phyloP scores from a whole-genome alignment of 2,329 filamentous ascomycete species.

The Epichloe typhina region DNA sequence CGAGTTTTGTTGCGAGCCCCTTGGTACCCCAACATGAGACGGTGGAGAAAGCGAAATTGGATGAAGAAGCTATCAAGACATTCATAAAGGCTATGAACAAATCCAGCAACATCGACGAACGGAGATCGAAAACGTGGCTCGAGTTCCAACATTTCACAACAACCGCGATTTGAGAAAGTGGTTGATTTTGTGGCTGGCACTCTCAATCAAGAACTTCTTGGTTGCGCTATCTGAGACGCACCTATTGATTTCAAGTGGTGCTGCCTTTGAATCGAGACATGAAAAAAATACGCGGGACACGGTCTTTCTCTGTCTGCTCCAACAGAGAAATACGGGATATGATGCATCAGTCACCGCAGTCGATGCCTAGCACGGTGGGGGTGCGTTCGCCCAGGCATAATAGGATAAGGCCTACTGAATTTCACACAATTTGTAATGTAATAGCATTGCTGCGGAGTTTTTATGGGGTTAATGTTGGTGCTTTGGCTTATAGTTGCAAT shows the following conservation, averaged over 20 bases:
- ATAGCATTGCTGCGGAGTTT: background rate
- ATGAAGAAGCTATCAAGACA: conserved; percentile 29
- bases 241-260: too few relatives aligned
- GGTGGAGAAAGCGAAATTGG: conserved; percentile 31
- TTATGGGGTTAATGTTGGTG: background rate
- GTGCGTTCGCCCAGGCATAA: too few relatives aligned
- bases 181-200: too few relatives aligned
- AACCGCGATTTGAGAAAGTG: conserved; percentile 5
- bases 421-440: background rate
- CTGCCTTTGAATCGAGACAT: too few relatives aligned
- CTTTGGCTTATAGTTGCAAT: background rate
- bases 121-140: conserved; percentile 26
- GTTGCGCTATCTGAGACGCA: too few relatives aligned
- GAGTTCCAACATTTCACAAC: conserved; percentile 12
- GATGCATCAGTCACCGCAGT: background rate
- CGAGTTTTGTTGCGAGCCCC: conserved; percentile 23
- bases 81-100: conserved; percentile 26
- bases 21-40: conserved; percentile 35
- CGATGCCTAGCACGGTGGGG: too few relatives aligned
- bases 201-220: too few relatives aligned
- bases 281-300: too few relatives aligned
- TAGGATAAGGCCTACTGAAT: background rate
- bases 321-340: background rate
- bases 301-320: too few relatives aligned
- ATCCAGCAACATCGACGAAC: conserved; percentile 23